Percentiles rank a stretch among this genome's conserved stretches.
phyloP scores from a whole-genome alignment of 1,284 basidiomycete genomes.

The Heterobasidion parviporum region DNA sequence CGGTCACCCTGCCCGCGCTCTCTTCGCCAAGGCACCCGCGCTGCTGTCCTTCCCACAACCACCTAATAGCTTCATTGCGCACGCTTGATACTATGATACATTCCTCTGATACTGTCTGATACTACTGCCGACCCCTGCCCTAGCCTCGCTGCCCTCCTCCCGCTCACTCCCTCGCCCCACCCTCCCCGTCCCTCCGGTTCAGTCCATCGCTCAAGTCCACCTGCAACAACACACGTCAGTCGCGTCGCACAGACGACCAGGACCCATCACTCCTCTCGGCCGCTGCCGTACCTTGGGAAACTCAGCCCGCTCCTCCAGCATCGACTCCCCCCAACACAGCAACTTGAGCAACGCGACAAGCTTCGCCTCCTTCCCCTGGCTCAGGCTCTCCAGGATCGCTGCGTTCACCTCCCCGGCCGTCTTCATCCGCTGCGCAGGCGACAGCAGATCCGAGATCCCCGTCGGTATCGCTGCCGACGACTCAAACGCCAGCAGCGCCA shows the following conservation, averaged over 20 bases:
- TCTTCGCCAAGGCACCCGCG: too few relatives aligned
- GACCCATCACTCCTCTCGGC: neutral
- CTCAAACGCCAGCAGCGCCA: constrained; percentile 93
- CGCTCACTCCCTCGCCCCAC: neutral
- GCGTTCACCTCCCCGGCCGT: constrained; percentile 94
- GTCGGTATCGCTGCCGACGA: constrained; percentile 52
- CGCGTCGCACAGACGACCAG: neutral
- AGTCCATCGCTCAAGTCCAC: constrained; percentile 8
- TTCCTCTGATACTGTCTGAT: too few relatives aligned
- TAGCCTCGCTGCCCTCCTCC: neutral
- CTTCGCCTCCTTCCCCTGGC: constrained; percentile 90
- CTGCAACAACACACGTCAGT: neutral
- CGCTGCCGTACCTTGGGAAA: constrained; percentile 54
- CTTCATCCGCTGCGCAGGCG: constrained; percentile 81
- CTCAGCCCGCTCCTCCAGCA: constrained; percentile 68
- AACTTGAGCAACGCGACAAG: constrained; percentile 80
- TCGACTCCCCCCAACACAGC: constrained; percentile 81
- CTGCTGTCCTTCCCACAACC: too few relatives aligned
- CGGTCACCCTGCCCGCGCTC: too few relatives aligned
- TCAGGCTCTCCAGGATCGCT: constrained; percentile 86
- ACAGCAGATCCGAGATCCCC: constrained; percentile 72
- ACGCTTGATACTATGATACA: too few relatives aligned
- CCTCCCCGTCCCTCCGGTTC: neutral
- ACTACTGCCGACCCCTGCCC: neutral
- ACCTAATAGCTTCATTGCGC: too few relatives aligned